A percentile compares a stretch with the other conserved stretches of the same genome.
phyloP scores from a whole-genome alignment of 148 eudicot species.

The Chenopodium berlandieri region DNA sequence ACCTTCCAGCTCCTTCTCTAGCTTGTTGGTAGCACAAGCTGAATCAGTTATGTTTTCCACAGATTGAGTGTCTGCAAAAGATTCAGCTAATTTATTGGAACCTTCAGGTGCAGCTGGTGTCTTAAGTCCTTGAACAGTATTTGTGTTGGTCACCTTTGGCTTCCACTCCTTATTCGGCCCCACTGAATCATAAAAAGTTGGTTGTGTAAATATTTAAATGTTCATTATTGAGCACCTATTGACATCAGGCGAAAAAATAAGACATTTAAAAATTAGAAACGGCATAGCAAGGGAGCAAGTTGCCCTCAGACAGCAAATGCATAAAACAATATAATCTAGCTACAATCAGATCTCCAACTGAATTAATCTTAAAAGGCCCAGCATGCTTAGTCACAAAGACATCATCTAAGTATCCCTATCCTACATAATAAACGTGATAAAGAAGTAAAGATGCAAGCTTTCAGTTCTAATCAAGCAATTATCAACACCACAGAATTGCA shows the following conservation, averaged over 20 bases:
- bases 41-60: slow-evolving; percentile 32
- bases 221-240: background rate
- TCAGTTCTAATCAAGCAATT: background rate
- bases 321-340: background rate
- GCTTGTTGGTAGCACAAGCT: slow-evolving; percentile 39
- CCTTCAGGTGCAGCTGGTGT: slow-evolving; percentile 39
- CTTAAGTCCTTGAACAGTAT: slow-evolving; percentile 42
- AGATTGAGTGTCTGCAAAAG: slow-evolving; percentile 27
- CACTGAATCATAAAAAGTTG: slow-evolving; percentile 25
- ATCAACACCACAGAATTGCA: background rate
- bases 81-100: slow-evolving; percentile 31
- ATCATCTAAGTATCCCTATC: background rate
- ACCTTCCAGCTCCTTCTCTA: slow-evolving; percentile 53
- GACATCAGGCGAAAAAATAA: background rate
- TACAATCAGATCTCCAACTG: background rate
- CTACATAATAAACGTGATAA: background rate
- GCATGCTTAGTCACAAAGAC: background rate
- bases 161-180: slow-evolving; percentile 81
- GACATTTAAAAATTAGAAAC: background rate
- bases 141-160: slow-evolving; percentile 53
- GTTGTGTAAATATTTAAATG: background rate
- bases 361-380: background rate
- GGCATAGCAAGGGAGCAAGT: background rate
- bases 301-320: background rate
- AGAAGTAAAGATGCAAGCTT: background rate